Conservation (phyloP, 306 rosid species). For the Chamaecrista fasciculata region DNA sequence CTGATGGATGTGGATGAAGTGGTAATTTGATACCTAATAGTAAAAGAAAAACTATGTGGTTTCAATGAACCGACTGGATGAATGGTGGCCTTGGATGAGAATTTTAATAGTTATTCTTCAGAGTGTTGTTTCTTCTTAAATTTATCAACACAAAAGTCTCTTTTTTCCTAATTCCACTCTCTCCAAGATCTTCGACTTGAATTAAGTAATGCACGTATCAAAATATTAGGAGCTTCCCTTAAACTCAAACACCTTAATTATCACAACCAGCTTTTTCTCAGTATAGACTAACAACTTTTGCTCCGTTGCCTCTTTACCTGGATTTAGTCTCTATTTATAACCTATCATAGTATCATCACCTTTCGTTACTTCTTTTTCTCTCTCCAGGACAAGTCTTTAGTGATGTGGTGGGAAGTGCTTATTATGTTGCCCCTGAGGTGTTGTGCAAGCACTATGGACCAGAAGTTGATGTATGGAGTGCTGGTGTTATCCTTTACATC, state of each 20-base stretch:
- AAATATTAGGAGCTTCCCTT: background rate
- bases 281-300: background rate
- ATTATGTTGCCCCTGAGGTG: constrained; percentile 91
- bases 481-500: constrained; percentile 81
- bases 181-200: background rate
- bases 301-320: background rate
- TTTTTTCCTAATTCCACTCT: background rate
- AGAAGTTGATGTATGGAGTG: constrained; percentile 90
- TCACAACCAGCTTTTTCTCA: background rate
- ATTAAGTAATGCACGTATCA: background rate
- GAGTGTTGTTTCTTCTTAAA: background rate
- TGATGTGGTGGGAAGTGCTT: constrained; percentile 86
- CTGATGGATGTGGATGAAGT: background rate
- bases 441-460: constrained; percentile 78
- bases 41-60: background rate
- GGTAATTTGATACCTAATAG: background rate
- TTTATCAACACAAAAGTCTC: background rate
- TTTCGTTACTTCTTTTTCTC: constrained; percentile 26
- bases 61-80: constrained; percentile 8
- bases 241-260: background rate
- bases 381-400: constrained; percentile 60
- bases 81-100: constrained; percentile 7
- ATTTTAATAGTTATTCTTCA: background rate
- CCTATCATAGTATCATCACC: background rate
- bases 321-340: background rate